phyloP scores from a whole-genome alignment of 164 flowering plant genomes.

The Magnolia changhungtana region DNA sequence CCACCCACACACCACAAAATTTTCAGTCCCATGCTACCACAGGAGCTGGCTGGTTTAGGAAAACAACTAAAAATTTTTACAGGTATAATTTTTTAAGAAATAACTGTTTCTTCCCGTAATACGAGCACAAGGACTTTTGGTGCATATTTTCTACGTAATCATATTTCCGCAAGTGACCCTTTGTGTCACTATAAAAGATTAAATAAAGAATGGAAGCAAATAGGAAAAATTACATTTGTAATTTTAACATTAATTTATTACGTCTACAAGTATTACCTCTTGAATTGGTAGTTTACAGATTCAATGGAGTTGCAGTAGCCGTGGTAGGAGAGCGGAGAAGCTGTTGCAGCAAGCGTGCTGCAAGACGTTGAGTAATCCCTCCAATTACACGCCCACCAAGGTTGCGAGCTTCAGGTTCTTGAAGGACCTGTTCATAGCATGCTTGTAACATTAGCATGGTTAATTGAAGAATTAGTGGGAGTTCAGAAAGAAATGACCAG shows the following conservation, averaged over 20 bases:
- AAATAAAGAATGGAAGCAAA: not conserved
- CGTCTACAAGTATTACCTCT: not conserved
- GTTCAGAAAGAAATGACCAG: not conserved
- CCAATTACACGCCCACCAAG: slow-evolving; percentile 76
- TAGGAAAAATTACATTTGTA: too few species aligned
- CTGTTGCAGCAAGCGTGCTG: slow-evolving; percentile 88
- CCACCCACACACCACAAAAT: too few species aligned
- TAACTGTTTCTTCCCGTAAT: not conserved
- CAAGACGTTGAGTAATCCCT: slow-evolving; percentile 80
- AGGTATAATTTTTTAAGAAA: not conserved
- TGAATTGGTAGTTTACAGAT: not conserved
- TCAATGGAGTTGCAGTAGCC: slow-evolving; percentile 9
- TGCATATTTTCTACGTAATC: too few species aligned
- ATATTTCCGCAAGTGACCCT: not conserved
- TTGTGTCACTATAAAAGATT: not conserved
- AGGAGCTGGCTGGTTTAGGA: not conserved
- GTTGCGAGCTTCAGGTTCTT: slow-evolving; percentile 71
- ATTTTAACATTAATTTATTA: not conserved
- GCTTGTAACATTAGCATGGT: slow-evolving; percentile 2
- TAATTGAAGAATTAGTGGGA: not conserved
- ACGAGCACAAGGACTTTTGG: not conserved
- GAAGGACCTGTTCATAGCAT: slow-evolving; percentile 63
- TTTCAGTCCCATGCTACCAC: not conserved
- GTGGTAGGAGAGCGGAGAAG: slow-evolving; percentile 61
- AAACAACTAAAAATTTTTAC: too few species aligned